Base-by-base conservation (phyloP, 2,329 filamentous ascomycete species). In the Colletotrichum spaethianum region DNA sequence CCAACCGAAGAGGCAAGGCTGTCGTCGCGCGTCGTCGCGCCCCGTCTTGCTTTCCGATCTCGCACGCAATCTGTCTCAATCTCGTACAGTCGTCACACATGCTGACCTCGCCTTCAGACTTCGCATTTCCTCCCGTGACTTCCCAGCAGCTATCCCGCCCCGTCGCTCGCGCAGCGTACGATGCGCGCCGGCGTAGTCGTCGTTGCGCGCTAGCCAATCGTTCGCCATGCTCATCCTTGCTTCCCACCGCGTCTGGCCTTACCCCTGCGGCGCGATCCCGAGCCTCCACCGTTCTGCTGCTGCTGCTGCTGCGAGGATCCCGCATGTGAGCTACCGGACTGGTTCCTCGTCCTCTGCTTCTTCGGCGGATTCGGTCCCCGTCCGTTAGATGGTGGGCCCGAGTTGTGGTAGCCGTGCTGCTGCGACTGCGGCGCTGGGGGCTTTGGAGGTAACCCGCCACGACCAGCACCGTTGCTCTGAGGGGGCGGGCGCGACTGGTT, bases 231-330 rank as follows among this genome's bases (percentile, higher is more conserved):
- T 64, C 59, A 72, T 63, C 62, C 62, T 40, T 74, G 67, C 71
- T 65, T 71, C 63, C 73, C 73, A 52, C 73, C 71, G 48, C 71
- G 73, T 66, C 23, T 73, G 63, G 52, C 60, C 53, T 73, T 73
- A 46, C 63, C 70, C 60, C 72, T 65, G 60, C 64, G 64, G 61
- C 72, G 69, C 42, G 33, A 36, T 57, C 53, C 38, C 46, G n/a
- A 26, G 16, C 56, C 56, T 61, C 67, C 57, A 53, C 67, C 40
- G 46, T 65, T 69, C 40, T 69, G 59, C 50, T 69, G 59, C 20
- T 53, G 46, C 38, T 46, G 46, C 42, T 69, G 64, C 28, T 73
- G 56, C 67, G 59, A 31, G 31, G 59, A 40, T 26, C 65, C 65
- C 46, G 44, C 44, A 33, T 63, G 46, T 38, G 67, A 44, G 33